Base-by-base conservation (phyloP, 129 eudicot genomes). In the Cynara cardunculus region DNA sequence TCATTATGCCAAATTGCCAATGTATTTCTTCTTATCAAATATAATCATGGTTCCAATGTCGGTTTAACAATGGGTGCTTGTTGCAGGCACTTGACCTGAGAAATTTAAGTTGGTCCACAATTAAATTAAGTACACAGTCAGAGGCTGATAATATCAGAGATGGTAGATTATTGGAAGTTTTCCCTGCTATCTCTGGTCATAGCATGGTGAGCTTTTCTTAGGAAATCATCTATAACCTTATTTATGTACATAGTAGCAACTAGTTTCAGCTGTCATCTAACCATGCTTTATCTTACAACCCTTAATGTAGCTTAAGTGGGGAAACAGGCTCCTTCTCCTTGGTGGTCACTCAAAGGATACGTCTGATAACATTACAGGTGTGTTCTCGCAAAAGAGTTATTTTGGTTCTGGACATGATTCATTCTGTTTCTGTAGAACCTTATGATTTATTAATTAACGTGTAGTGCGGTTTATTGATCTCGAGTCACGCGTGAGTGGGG, bases 71-170 rank as follows among this genome's bases (percentile, higher is more conserved):
- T 26, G 71, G n/a, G 41, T 80, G 73, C 35, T 24, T 81, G 75
- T 82, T 89, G 74, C 86, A 95, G 99, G 93, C 86, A 59, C 86
- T 95, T 83, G 97, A 95, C 86, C 87, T 95, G n/a, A 92, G 79
- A 84, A 87, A 59, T 37, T 87, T 89, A 87, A 82, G 86, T 65
- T 95, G 99, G 99, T 90, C 99, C 74, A 83, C 90, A 5, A 69
- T 92, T 12, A 92, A 89, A 81, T 53, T 85, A 80, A 87, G 44
- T 66, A 44, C 73, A 73, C 88, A 86, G 31, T 53, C 89, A 84
- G 76, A 76, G 71, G 41, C 80, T 69, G 85, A 35, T 70, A 73
- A 49, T 66, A 72, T 62, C 21, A 82, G 82, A 71, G 77, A 85
- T 46, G 84, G 75, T 70, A 72, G 26, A 78, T 49, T 35, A 30